phyloP scores from a whole-genome alignment of 2,329 filamentous ascomycete genomes.

The Beauveria rudraprayagi region DNA sequence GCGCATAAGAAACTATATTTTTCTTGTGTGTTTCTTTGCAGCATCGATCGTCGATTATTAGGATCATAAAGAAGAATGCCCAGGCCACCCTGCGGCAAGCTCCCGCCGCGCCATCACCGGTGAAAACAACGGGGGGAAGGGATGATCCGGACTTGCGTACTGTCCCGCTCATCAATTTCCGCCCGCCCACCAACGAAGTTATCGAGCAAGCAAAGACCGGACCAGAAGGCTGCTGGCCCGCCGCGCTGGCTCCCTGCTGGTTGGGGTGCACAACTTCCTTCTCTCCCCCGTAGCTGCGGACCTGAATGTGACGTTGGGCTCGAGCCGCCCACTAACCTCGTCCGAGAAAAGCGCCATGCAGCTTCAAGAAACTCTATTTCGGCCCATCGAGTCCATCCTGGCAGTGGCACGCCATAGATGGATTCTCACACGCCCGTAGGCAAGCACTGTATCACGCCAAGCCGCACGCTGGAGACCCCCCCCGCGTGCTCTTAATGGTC shows the following conservation, averaged over 20 bases:
- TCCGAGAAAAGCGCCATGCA: constrained; percentile 6
- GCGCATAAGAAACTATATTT: background rate
- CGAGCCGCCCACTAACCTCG: constrained; percentile 9
- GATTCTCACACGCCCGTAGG: background rate
- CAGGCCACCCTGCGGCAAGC: constrained; percentile 4
- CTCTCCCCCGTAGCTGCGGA: background rate
- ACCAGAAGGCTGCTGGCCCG: background rate
- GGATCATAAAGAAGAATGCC: background rate
- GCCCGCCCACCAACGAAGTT: background rate
- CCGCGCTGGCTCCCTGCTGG: background rate
- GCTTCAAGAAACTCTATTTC: constrained; percentile 7
- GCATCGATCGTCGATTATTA: background rate
- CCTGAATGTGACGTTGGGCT: constrained; percentile 6
- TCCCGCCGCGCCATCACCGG: constrained; percentile 7
- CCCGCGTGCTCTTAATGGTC: background rate
- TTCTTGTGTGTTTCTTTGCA: background rate
- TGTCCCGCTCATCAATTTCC: background rate
- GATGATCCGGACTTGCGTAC: constrained; percentile 6
- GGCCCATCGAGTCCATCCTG: background rate
- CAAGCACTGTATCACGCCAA: background rate
- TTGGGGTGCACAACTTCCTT: too few species aligned
- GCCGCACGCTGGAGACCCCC: background rate
- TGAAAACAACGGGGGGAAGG: background rate
- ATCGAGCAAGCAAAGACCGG: background rate
- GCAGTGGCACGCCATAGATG: background rate